A percentile compares a stretch with the other conserved stretches of the same genome.
phyloP scores from a whole-genome alignment of 257 asterid genomes.

The Cinchona pubescens region DNA sequence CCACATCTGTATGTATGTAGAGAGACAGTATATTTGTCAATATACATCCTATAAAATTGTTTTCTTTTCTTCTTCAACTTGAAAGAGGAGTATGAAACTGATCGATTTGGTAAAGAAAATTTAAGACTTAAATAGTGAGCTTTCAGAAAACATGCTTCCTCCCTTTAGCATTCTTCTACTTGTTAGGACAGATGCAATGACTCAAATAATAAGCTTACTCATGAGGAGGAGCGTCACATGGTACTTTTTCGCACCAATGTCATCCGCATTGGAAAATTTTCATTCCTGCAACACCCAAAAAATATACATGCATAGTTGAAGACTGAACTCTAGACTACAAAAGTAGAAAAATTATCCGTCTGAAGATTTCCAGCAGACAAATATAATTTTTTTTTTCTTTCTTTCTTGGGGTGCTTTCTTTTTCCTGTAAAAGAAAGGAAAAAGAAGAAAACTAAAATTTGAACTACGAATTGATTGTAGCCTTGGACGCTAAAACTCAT shows the following conservation, averaged over 20 bases:
- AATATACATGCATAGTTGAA: conserved; percentile 68
- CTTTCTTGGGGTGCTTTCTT: background rate
- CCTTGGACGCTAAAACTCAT: no score
- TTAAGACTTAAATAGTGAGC: background rate
- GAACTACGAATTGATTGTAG: background rate
- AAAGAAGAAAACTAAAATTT: conserved; percentile 14
- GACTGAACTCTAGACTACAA: conserved; percentile 34
- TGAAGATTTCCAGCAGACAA: background rate
- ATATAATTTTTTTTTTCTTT: background rate
- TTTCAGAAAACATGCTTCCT: conserved; percentile 18
- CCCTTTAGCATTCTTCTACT: conserved; percentile 25
- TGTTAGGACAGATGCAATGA: conserved; percentile 42
- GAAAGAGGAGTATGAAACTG: background rate
- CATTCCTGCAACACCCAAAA: conserved; percentile 85
- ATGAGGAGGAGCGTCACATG: conserved; percentile 65
- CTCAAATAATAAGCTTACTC: conserved; percentile 72
- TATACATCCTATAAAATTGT: background rate
- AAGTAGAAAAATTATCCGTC: background rate
- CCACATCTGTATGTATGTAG: background rate
- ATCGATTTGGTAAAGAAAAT: background rate
- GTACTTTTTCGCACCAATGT: conserved; percentile 56
- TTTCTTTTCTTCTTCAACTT: background rate
- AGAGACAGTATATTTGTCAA: no score
- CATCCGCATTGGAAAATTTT: conserved; percentile 52
- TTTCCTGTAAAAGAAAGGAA: background rate